Base-by-base conservation (phyloP, 306 rosid species). In the Abrus precatorius region DNA sequence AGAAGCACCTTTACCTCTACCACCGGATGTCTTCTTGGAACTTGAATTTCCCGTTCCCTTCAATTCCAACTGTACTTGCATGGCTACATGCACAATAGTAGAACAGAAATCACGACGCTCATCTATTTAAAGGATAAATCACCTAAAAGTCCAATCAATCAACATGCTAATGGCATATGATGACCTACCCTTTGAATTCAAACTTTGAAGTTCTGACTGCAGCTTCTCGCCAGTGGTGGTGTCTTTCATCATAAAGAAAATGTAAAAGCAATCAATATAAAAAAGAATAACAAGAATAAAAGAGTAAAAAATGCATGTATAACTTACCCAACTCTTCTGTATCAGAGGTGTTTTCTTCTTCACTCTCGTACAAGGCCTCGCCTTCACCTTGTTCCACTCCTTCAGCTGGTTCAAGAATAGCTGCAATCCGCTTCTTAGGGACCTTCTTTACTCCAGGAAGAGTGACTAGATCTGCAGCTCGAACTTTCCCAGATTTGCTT, bases 401-500 rank as follows among this genome's bases (percentile, higher is more conserved):
- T 75, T 86, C 93, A 62, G 89, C 66, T 20, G 96, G 97, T 84
- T 95, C 99, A 70, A 95, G 77, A 67, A 90, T 93, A 81, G 98
- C 98, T 52, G 94, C 94, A 84, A 93, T 87, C 55, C 97, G 89
- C 85, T 95, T 95, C 83, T 92, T 95, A 38, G 96, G 93, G 41
- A 81, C 92, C 81, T 89, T 95, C 80, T 89, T 95, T 61, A 90
- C 80, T 78, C 94, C 99, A 72, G 94, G 91, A 83, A 92, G 84
- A 43, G 80, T 82, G 57, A 89, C 78, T 14, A 90, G 84, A 81
- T 91, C 97, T n/a, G 97, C 93, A 64, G 85, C 89, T 80, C 94
- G 83, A 29, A 91, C 96, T 89, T 84, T 90, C 82, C 92, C 84
- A 69, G 85, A 43, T 75, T 83, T 95, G 84, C 91, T 87, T 75